Conservation (phyloP, 345 rosid species). For the Citrus unshiu region DNA sequence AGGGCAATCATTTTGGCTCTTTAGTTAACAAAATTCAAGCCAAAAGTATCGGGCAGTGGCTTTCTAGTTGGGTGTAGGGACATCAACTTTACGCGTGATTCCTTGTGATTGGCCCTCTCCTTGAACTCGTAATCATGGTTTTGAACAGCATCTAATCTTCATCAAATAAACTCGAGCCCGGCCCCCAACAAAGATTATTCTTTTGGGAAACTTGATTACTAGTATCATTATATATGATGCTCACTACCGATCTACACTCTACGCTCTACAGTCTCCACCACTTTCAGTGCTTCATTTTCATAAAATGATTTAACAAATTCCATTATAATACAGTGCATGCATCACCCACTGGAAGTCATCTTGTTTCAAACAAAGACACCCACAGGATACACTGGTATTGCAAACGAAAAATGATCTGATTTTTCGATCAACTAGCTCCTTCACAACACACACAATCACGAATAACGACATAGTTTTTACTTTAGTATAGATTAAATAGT, state of each 20-base stretch:
- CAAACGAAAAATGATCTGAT: neutral
- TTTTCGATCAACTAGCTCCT: neutral
- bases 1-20: constrained; percentile 19
- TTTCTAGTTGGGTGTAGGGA: constrained; percentile 32
- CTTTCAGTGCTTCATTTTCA: neutral
- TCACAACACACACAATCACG: neutral
- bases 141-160: constrained; percentile 30
- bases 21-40: constrained; percentile 29
- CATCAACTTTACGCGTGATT: constrained; percentile 46
- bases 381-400: neutral
- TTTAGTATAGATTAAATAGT: too few species aligned
- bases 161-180: neutral
- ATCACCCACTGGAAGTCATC: too few species aligned
- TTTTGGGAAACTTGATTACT: constrained; percentile 32
- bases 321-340: neutral
- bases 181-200: constrained; percentile 28
- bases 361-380: neutral
- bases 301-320: neutral
- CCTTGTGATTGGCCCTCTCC: constrained; percentile 34
- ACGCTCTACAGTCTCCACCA: neutral
- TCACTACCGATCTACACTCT: neutral
- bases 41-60: constrained; percentile 47
- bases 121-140: constrained; percentile 35
- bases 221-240: constrained; percentile 17
- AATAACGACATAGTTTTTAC: neutral